Evolutionary conservation across 768 basidiomycete species (phyloP).

Genomic region (Suillus americanus): DNA sequence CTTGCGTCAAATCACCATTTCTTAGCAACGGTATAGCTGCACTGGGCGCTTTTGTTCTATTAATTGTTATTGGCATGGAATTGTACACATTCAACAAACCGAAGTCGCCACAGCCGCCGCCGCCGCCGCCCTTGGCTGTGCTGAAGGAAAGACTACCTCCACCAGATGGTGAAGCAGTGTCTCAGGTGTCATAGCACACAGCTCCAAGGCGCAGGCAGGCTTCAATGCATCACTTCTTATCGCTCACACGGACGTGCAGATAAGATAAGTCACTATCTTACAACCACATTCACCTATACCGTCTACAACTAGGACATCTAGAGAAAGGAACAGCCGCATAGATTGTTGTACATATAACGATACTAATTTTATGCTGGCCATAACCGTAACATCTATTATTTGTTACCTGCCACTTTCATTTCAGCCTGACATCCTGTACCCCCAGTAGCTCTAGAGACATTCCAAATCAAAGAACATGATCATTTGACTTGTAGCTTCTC

Average conservation of each 20-base stretch:
- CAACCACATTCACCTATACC: conserved; percentile 14
- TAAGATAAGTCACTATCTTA: neutral
- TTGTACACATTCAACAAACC: conserved; percentile 45
- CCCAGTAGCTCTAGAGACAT: conserved; percentile 4
- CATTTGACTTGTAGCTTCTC: conserved; percentile 59
- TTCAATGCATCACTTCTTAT: neutral
- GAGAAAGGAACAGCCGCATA: conserved; percentile 5
- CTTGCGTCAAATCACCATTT: neutral
- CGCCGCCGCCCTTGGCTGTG: conserved; percentile 15
- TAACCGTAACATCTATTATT: conserved; percentile 9
- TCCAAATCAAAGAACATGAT: conserved; percentile 10
- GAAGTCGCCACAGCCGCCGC: conserved; percentile 26
- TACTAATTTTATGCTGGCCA: conserved; percentile 6
- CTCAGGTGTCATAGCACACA: conserved; percentile 16
- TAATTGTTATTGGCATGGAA: conserved; percentile 72
- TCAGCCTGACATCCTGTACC: neutral
- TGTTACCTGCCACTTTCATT: neutral
- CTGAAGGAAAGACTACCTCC: conserved; percentile 2
- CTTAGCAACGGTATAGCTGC: conserved; percentile 43
- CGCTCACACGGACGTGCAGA: neutral
- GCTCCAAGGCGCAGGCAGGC: neutral
- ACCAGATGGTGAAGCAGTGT: conserved; percentile 8
- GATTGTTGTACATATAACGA: conserved; percentile 9
- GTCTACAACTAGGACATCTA: conserved; percentile 11
- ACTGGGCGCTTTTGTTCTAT: conserved; percentile 62